Evolutionary conservation across 805 yeast species (phyloP).

Genomic region (Monosporozyma unispora): DNA sequence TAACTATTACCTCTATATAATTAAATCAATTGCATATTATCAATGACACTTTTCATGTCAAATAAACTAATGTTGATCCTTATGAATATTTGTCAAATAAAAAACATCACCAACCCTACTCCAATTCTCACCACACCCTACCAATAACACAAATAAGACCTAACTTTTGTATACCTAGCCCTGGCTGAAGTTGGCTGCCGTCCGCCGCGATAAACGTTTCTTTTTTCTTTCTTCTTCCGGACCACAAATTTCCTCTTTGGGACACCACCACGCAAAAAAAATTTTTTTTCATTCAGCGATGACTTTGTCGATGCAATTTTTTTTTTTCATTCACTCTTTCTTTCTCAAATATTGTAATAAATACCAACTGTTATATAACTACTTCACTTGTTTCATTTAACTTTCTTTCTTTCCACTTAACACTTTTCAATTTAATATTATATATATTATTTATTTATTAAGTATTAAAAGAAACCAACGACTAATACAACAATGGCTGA

Average conservation of each 20-base stretch:
- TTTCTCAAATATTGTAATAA: not conserved
- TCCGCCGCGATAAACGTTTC: not conserved
- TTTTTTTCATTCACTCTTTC: not conserved
- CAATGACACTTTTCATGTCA: too few relatives aligned
- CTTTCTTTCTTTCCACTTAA: not conserved
- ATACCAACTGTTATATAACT: conserved; percentile 1
- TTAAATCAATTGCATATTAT: too few relatives aligned
- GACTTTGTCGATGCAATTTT: not conserved
- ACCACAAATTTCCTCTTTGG: not conserved
- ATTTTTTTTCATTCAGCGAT: conserved; percentile 1
- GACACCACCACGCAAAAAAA: conserved; percentile 2
- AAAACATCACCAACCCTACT: too few relatives aligned
- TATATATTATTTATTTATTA: not conserved
- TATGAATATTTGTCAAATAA: too few relatives aligned
- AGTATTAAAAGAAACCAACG: conserved; percentile 31
- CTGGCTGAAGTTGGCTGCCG: too few relatives aligned
- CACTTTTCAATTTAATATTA: not conserved
- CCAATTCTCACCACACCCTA: too few relatives aligned
- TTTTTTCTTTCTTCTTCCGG: not conserved
- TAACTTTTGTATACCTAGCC: too few relatives aligned
- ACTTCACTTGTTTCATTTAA: not conserved
- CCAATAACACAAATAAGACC: too few relatives aligned
- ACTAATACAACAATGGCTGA: conserved; percentile 63
- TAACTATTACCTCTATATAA: too few relatives aligned
- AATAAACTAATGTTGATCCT: too few relatives aligned